These are phyloP conservation scores for Gynochthodes officinalis DNA, from an alignment of 257 asterid genomes.

Conservation along the genomic window DNA sequence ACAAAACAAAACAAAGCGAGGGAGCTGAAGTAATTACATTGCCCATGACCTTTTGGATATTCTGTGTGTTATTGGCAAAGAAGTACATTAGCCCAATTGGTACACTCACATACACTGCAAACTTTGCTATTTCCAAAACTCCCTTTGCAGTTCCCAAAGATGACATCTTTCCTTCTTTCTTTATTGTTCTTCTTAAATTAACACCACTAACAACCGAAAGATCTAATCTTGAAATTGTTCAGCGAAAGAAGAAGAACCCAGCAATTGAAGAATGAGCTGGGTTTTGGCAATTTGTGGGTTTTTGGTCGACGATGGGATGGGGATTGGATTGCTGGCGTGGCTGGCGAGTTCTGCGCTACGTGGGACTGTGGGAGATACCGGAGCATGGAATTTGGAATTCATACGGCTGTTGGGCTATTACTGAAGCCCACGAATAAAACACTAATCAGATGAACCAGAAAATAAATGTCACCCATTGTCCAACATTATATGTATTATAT, in stretches of 20 bases:
- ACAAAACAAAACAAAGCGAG: not conserved
- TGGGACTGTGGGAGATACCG: not conserved
- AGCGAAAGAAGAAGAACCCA: not conserved
- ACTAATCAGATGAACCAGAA: too few species aligned
- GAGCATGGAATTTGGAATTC: not conserved
- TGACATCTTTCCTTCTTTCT: slow-evolving; percentile 48
- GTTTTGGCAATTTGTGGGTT: too few species aligned
- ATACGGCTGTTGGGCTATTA: not conserved
- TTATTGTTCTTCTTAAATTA: not conserved
- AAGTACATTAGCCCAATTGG: slow-evolving; percentile 91
- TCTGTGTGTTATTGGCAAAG: slow-evolving; percentile 67
- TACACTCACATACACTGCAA: slow-evolving; percentile 69
- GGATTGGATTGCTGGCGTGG: not conserved
- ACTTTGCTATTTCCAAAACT: slow-evolving; percentile 79
- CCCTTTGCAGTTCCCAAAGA: slow-evolving; percentile 87
- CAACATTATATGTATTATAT: too few species aligned
- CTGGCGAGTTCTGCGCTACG: not conserved
- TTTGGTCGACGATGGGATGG: not conserved
- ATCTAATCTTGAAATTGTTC: not conserved
- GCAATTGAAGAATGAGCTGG: not conserved
- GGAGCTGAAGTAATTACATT: slow-evolving; percentile 39
- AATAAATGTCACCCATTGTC: too few species aligned
- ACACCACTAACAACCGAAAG: not conserved
- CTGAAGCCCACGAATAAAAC: not conserved
- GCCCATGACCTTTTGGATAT: slow-evolving; percentile 84